Evolutionary conservation across 2,329 filamentous ascomycete genomes (phyloP).

Genomic region (Cylindrodendrum hubeiense): DNA sequence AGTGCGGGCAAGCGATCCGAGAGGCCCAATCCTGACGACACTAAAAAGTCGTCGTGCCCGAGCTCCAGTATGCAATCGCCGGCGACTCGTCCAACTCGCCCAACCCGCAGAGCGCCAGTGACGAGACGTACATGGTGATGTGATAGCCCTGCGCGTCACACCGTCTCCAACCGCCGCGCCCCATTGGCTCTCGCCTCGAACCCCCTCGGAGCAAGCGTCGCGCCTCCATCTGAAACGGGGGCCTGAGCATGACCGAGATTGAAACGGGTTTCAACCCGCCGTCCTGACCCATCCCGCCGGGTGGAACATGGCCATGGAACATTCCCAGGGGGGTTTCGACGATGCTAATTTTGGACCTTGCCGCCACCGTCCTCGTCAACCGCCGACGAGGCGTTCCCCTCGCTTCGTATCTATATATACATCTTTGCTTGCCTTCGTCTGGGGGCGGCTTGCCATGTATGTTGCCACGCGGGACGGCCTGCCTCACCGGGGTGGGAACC

Average conservation of each 20-base stretch:
- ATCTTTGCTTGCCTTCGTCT: conserved; percentile 19
- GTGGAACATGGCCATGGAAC: conserved; percentile 36
- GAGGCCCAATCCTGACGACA: conserved; percentile 1
- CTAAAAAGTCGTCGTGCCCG: conserved; percentile 10
- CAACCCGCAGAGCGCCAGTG: conserved; percentile 42
- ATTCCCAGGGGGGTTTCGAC: conserved; percentile 33
- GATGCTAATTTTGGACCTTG: conserved; percentile 40
- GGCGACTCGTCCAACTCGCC: conserved; percentile 35
- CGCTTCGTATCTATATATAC: conserved; percentile 31
- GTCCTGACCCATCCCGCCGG: conserved; percentile 36
- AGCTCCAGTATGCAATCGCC: conserved; percentile 15
- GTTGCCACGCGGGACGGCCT: conserved; percentile 14
- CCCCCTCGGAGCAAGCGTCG: conserved; percentile 27
- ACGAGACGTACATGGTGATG: conserved; percentile 46
- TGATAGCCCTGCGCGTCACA: conserved; percentile 46
- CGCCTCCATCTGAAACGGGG: conserved; percentile 43
- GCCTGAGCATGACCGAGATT: conserved; percentile 36
- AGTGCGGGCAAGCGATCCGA: conserved; percentile 2
- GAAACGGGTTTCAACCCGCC: conserved; percentile 43
- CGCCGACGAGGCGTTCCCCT: background rate
- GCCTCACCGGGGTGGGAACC: conserved; percentile 18
- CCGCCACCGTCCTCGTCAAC: conserved; percentile 13
- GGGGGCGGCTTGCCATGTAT: conserved; percentile 10
- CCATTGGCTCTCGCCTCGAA: conserved; percentile 37
- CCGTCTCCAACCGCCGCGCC: conserved; percentile 32